Conservation (phyloP, 2,329 filamentous ascomycete species). For the Hymenoscyphus linearis region DNA sequence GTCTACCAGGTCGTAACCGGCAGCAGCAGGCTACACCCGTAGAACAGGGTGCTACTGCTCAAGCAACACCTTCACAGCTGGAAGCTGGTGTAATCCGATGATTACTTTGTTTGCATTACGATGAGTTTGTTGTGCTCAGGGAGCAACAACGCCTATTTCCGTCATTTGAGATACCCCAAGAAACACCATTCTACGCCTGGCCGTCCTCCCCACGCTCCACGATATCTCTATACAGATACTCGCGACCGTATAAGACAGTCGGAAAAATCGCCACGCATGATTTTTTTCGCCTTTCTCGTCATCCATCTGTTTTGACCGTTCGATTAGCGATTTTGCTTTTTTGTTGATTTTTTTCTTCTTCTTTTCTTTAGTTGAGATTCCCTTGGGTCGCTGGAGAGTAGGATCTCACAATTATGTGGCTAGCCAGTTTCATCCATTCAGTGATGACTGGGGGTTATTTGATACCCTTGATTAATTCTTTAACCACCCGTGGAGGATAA, state of each 20-base stretch:
- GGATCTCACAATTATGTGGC: not conserved
- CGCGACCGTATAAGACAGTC: constrained; percentile 1
- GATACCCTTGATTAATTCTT: not conserved
- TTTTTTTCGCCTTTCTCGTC: not conserved
- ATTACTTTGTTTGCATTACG: constrained; percentile 7
- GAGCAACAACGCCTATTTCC: not conserved
- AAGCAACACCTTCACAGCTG: constrained; percentile 31
- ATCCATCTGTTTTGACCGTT: constrained; percentile 10
- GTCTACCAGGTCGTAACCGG: constrained; percentile 19
- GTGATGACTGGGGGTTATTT: not conserved
- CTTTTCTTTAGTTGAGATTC: not conserved
- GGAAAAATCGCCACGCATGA: constrained; percentile 1
- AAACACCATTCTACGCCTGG: constrained; percentile 1
- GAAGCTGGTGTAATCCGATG: constrained; percentile 29
- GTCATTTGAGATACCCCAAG: constrained; percentile 11
- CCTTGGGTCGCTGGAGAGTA: not conserved
- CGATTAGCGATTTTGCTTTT: constrained; percentile 20
- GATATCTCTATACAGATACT: constrained; percentile 3
- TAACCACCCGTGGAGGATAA: not conserved
- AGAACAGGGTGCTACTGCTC: constrained; percentile 6
- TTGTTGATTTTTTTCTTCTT: too few species aligned
- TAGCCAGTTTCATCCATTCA: not conserved
- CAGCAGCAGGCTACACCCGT: constrained; percentile 8
- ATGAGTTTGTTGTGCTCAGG: constrained; percentile 2
- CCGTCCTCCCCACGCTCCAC: constrained; percentile 3